Conservation (phyloP, 441 rosid species). For the Populus hybrid region DNA sequence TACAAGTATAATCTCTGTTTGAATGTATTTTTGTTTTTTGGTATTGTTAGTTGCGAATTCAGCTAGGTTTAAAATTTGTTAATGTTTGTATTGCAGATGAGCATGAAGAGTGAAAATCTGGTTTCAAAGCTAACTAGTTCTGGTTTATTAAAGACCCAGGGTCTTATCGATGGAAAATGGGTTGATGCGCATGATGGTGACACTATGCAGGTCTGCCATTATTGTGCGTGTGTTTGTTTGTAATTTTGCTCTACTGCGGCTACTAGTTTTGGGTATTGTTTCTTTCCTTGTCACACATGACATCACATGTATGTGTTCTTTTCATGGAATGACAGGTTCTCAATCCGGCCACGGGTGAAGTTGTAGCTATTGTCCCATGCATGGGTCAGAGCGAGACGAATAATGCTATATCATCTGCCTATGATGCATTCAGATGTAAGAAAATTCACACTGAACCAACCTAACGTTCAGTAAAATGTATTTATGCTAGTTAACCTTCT, state of each 20-base stretch:
- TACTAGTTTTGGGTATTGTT: background rate
- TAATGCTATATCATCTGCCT: slow-evolving; percentile 86
- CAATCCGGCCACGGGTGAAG: slow-evolving; percentile 90
- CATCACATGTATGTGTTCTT: background rate
- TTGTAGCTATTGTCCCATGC: slow-evolving; percentile 65
- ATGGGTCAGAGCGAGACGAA: slow-evolving; percentile 86
- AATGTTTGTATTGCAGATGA: slow-evolving; percentile 37
- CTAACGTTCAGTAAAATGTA: background rate
- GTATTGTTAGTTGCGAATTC: background rate
- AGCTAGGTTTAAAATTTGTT: background rate
- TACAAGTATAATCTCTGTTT: background rate
- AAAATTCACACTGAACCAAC: slow-evolving; percentile 8
- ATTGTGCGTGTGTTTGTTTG: background rate
- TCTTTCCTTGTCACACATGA: background rate
- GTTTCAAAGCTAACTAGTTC: slow-evolving; percentile 44
- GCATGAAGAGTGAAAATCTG: slow-evolving; percentile 46
- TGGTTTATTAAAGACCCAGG: slow-evolving; percentile 63
- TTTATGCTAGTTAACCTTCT: background rate
- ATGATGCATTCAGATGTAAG: slow-evolving; percentile 71
- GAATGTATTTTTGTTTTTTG: background rate
- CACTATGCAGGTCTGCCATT: slow-evolving; percentile 53
- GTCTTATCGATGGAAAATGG: slow-evolving; percentile 91
- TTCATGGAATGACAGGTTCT: slow-evolving; percentile 48
- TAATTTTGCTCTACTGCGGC: background rate
- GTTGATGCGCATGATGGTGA: slow-evolving; percentile 66